phyloP scores from a whole-genome alignment of 2,329 filamentous ascomycete species.

The Chaetomium sp. region DNA sequence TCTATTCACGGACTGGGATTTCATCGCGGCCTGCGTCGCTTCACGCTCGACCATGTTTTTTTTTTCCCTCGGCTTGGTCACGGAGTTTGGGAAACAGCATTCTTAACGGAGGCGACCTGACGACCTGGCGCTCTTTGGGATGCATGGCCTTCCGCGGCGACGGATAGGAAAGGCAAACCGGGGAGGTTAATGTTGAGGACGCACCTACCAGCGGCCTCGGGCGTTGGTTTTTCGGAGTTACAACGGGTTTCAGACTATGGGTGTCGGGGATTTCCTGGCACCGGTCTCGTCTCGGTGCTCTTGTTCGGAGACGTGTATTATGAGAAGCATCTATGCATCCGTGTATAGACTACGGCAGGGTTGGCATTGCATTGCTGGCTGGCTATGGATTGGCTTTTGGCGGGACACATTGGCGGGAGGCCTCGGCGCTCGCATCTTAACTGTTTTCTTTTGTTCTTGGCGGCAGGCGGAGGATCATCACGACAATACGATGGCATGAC shows the following conservation, averaged over 20 bases:
- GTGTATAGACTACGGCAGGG: constrained; percentile 30
- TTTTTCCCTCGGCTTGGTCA: constrained; percentile 2
- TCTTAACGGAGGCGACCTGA: constrained; percentile 10
- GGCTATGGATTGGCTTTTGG: constrained; percentile 22
- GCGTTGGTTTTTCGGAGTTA: constrained; percentile 18
- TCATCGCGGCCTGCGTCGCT: constrained; percentile 9
- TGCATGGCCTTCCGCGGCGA: constrained; percentile 12
- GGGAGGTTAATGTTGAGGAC: constrained; percentile 4
- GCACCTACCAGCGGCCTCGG: constrained; percentile 7
- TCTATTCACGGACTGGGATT: constrained; percentile 17
- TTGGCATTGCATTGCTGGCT: constrained; percentile 28
- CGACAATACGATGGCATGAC: constrained; percentile 29
- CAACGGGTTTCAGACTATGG: constrained; percentile 1
- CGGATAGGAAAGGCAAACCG: constrained; percentile 7
- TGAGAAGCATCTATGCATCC: constrained; percentile 22
- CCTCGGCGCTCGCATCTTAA: constrained; percentile 15
- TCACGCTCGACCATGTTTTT: constrained; percentile 9
- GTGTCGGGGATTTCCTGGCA: background rate
- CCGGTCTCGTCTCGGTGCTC: constrained; percentile 2
- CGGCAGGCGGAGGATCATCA: constrained; percentile 22
- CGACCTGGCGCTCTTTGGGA: constrained; percentile 1
- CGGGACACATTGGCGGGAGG: background rate
- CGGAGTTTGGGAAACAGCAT: constrained; percentile 11
- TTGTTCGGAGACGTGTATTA: constrained; percentile 21
- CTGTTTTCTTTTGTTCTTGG: background rate